Conservation (phyloP, 345 rosid genomes). For the Gossypium mustelinum region DNA sequence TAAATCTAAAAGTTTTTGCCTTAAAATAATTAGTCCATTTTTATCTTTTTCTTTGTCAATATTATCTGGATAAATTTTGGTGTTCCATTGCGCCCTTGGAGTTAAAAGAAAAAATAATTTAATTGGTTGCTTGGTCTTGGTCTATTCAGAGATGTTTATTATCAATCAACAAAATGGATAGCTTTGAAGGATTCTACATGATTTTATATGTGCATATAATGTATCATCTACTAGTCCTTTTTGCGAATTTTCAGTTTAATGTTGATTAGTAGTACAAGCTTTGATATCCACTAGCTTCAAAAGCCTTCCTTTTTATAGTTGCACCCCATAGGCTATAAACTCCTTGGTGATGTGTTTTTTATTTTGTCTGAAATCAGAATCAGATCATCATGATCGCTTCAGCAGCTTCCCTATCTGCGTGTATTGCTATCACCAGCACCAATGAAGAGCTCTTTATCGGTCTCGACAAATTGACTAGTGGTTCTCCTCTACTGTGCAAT, state of each 20-base stretch:
- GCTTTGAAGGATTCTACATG: not conserved
- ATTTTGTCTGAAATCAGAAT: not conserved
- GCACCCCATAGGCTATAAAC: not conserved
- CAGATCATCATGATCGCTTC: slow-evolving; percentile 22
- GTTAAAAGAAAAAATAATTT: not conserved
- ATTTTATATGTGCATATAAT: not conserved
- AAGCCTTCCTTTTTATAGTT: not conserved
- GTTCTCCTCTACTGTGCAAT: slow-evolving; percentile 36
- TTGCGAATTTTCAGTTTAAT: not conserved
- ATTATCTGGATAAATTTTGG: not conserved
- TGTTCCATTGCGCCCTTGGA: not conserved
- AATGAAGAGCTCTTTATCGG: slow-evolving; percentile 20
- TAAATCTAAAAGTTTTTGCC: not conserved
- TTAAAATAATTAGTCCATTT: not conserved
- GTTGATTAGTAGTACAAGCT: not conserved
- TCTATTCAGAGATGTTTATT: not conserved
- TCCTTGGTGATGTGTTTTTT: not conserved
- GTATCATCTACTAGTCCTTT: not conserved
- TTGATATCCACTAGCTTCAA: not conserved
- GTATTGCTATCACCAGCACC: slow-evolving; percentile 17
- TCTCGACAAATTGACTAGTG: slow-evolving; percentile 21
- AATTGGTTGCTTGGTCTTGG: not conserved
- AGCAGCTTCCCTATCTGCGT: not conserved
- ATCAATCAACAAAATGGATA: not conserved
- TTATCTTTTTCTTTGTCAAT: too few species aligned